These are phyloP conservation scores for Jacaranda copaia DNA, from an alignment of 257 asterid genomes.

Conservation along the genomic window DNA sequence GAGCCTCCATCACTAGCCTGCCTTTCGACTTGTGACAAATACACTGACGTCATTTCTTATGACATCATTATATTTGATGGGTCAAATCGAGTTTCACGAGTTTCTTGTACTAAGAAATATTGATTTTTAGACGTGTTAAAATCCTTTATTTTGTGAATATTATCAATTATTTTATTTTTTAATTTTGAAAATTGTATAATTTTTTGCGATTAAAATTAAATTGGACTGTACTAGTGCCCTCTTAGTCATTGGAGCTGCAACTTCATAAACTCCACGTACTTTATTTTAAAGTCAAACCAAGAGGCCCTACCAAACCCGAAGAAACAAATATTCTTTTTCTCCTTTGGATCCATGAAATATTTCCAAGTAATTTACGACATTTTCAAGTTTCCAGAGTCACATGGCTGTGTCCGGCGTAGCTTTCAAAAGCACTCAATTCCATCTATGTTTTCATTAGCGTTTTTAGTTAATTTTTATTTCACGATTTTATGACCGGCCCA, in stretches of 20 bases:
- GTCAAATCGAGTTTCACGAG: too few species aligned
- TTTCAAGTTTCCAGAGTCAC: constrained; percentile 34
- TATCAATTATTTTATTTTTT: too few species aligned
- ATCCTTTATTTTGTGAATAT: not conserved
- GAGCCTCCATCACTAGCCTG: too few species aligned
- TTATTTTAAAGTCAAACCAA: constrained; percentile 22
- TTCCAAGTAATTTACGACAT: constrained; percentile 14
- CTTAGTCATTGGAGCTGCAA: too few species aligned
- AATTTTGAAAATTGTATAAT: not conserved
- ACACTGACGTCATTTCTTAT: too few species aligned
- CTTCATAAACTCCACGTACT: not conserved
- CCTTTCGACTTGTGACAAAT: too few species aligned
- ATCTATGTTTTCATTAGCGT: not conserved
- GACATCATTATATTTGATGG: too few species aligned
- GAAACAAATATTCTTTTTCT: not conserved
- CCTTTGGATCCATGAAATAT: constrained; percentile 9
- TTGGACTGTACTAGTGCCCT: not conserved
- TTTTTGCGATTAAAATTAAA: too few species aligned
- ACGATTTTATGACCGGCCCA: constrained; percentile 22
- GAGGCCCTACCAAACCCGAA: constrained; percentile 22
- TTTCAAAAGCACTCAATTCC: not conserved
- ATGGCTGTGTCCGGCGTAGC: constrained; percentile 20
- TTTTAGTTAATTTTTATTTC: constrained; percentile 14
- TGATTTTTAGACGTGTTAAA: too few species aligned
- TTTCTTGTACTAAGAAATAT: too few species aligned